These are phyloP conservation scores for Pythium aristosporum DNA, from an alignment of 352 stramenopile species.

Conservation along the genomic window DNA sequence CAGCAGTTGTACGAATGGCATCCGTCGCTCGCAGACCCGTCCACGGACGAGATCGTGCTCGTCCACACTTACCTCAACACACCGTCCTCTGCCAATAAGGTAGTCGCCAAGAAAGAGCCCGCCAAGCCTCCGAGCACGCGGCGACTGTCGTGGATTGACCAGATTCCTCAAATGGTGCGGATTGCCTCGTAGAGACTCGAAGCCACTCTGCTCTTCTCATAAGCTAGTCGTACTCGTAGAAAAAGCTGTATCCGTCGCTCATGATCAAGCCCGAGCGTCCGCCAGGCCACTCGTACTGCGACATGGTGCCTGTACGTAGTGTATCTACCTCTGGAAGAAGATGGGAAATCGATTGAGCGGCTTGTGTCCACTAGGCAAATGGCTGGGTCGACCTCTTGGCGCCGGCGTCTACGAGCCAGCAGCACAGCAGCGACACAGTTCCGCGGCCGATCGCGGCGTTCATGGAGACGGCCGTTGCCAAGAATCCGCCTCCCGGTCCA, in stretches of 20 bases:
- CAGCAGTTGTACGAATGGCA: slow-evolving; percentile 78
- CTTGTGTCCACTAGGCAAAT: slow-evolving; percentile 40
- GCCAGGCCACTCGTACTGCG: slow-evolving; percentile 74
- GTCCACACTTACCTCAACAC: slow-evolving; percentile 80
- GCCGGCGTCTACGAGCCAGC: neutral
- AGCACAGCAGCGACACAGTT: neutral
- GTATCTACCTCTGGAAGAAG: neutral
- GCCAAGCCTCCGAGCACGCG: slow-evolving; percentile 29
- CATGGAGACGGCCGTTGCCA: slow-evolving; percentile 4
- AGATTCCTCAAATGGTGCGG: slow-evolving; percentile 54
- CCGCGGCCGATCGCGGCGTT: slow-evolving; percentile 22
- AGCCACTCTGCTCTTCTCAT: neutral
- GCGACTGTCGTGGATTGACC: slow-evolving; percentile 71
- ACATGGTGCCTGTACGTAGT: slow-evolving; percentile 65
- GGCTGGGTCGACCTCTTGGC: slow-evolving; percentile 61
- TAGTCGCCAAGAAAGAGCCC: slow-evolving; percentile 17
- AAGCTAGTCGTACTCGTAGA: slow-evolving; percentile 26
- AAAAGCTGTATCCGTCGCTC: slow-evolving; percentile 53
- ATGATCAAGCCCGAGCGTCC: slow-evolving; percentile 64
- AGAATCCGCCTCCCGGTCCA: neutral
- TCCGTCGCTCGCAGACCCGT: slow-evolving; percentile 36
- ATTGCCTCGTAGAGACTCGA: neutral
- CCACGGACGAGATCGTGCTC: slow-evolving; percentile 69
- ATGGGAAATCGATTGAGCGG: neutral
- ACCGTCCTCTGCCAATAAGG: slow-evolving; percentile 22